Percentiles rank a stretch among this genome's conserved stretches.
Evolutionary conservation across 768 basidiomycete genomes (phyloP).

Genomic region (Calocera viscosa): DNA sequence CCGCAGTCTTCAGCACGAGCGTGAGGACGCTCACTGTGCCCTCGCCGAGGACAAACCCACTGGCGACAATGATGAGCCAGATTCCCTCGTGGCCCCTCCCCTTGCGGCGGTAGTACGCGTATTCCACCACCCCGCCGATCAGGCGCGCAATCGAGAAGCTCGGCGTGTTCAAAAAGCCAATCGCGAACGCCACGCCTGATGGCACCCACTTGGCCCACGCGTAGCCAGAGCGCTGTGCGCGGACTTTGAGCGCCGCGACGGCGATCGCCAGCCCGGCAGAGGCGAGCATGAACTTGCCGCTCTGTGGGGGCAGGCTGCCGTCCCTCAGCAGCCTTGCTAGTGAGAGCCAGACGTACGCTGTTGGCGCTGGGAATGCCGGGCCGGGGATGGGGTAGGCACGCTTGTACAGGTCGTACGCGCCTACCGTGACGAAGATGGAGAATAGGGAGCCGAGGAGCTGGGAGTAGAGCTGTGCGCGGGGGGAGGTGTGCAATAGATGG

Average conservation of each 20-base stretch:
- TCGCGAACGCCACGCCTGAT: conserved; percentile 87
- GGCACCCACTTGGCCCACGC: conserved; percentile 69
- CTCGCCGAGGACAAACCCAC: conserved; percentile 92
- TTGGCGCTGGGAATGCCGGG: conserved; percentile 90
- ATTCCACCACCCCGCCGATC: conserved; percentile 74
- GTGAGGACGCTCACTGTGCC: conserved; percentile 78
- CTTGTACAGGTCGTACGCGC: conserved; percentile 77
- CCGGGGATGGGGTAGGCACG: conserved; percentile 81
- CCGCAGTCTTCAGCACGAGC: conserved; percentile 58
- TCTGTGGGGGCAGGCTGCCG: conserved; percentile 67
- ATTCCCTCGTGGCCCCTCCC: conserved; percentile 37
- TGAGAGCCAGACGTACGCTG: conserved; percentile 84
- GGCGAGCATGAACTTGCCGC: conserved; percentile 59
- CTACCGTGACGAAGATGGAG: conserved; percentile 78
- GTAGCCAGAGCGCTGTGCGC: conserved; percentile 37
- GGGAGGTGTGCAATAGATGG: conserved; percentile 80
- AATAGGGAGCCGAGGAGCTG: conserved; percentile 83
- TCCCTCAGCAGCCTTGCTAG: conserved; percentile 66
- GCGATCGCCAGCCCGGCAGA: conserved; percentile 62
- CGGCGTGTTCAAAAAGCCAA: conserved; percentile 92
- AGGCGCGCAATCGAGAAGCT: conserved; percentile 86
- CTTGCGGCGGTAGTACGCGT: conserved; percentile 42
- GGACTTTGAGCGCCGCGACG: conserved; percentile 54
- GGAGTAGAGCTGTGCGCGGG: conserved; percentile 86
- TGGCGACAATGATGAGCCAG: conserved; percentile 72